phyloP scores from a whole-genome alignment of 2,329 filamentous ascomycete genomes.

The Ophiostoma australiae region DNA sequence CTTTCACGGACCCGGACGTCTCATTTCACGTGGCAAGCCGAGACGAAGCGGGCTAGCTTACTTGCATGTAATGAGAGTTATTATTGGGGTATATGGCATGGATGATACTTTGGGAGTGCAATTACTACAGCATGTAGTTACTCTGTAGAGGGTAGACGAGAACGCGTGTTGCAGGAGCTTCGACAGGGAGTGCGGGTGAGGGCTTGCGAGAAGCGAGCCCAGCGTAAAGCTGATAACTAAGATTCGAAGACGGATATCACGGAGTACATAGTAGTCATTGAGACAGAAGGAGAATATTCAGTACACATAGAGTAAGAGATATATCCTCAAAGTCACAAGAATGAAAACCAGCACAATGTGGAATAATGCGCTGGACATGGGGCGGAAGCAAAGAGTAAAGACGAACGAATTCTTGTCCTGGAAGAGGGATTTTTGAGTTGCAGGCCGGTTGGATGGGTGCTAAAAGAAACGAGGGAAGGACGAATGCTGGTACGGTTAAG shows the following conservation, averaged over 20 bases:
- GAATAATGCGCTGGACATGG: too few relatives aligned
- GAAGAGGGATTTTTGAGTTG: background rate
- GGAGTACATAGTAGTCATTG: too few relatives aligned
- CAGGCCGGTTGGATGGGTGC: background rate
- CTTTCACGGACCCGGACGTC: background rate
- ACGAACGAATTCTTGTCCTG: too few relatives aligned
- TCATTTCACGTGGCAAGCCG: background rate
- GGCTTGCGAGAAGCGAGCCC: background rate
- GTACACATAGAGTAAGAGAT: too few relatives aligned
- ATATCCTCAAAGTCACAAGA: too few relatives aligned
- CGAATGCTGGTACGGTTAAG: background rate
- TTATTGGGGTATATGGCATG: background rate
- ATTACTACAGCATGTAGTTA: too few relatives aligned
- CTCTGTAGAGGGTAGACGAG: background rate
- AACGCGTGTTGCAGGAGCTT: background rate
- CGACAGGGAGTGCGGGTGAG: background rate
- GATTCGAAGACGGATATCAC: too few relatives aligned
- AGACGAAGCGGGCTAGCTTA: background rate
- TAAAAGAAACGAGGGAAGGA: background rate
- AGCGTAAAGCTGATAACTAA: too few relatives aligned
- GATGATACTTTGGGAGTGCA: background rate
- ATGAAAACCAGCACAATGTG: too few relatives aligned
- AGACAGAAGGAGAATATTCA: too few relatives aligned
- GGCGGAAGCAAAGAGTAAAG: too few relatives aligned
- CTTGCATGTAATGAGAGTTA: background rate